Percentiles rank a stretch among this genome's conserved stretches.
These are phyloP conservation scores for Corynespora cassiicola DNA, from an alignment of 2,329 filamentous ascomycete genomes.

Conservation along the genomic window DNA sequence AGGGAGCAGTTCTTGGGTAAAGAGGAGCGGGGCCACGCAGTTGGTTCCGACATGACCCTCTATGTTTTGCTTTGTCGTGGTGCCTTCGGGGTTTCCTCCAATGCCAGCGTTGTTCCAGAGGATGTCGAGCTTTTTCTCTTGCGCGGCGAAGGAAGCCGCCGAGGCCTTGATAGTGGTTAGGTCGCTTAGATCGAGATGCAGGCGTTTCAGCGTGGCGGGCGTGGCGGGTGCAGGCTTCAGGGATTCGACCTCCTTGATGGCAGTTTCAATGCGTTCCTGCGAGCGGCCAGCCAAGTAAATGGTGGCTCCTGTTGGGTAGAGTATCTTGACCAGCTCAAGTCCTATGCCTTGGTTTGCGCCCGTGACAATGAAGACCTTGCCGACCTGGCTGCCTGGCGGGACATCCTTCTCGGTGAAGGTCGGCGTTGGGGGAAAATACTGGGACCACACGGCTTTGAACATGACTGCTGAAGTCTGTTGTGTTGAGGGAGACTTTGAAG, in stretches of 20 bases:
- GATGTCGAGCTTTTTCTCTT: slow-evolving; percentile 51
- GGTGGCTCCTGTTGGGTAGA: slow-evolving; percentile 61
- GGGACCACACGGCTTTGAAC: slow-evolving; percentile 7
- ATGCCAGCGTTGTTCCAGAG: slow-evolving; percentile 48
- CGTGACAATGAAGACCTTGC: slow-evolving; percentile 60
- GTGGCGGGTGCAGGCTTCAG: slow-evolving; percentile 25
- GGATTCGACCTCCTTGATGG: slow-evolving; percentile 51
- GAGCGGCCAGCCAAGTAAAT: slow-evolving; percentile 64
- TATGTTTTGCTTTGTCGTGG: slow-evolving; percentile 26
- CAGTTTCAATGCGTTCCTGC: slow-evolving; percentile 47
- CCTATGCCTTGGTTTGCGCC: slow-evolving; percentile 59
- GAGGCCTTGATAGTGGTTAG: slow-evolving; percentile 45
- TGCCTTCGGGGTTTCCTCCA: slow-evolving; percentile 32
- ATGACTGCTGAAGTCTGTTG: too few species aligned
- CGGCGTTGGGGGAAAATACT: slow-evolving; percentile 22
- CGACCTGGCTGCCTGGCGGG: slow-evolving; percentile 43
- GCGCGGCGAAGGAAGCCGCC: slow-evolving; percentile 43
- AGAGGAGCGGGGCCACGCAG: slow-evolving; percentile 48
- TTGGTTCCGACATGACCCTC: slow-evolving; percentile 49
- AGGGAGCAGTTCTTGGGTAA: slow-evolving; percentile 48
- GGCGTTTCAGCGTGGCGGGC: slow-evolving; percentile 22
- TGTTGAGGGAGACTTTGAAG: too few species aligned
- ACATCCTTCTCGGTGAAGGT: slow-evolving; percentile 39
- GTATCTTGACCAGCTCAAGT: slow-evolving; percentile 58
- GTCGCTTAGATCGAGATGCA: slow-evolving; percentile 50